Percentiles rank a stretch among this genome's conserved stretches.
Evolutionary conservation across 306 rosid genomes (phyloP).

Genomic region (Echinosophora koreensis): DNA sequence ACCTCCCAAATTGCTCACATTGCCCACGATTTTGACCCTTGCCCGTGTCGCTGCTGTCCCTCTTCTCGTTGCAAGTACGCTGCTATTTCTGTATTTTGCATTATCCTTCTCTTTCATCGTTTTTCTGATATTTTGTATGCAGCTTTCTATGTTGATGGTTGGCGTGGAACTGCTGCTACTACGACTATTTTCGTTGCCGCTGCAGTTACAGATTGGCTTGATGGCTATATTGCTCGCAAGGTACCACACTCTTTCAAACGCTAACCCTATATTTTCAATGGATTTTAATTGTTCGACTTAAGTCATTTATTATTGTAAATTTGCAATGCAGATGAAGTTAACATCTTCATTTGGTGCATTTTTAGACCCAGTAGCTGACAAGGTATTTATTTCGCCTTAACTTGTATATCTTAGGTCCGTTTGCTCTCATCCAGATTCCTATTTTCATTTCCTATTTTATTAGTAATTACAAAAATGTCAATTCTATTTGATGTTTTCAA

Average conservation of each 20-base stretch:
- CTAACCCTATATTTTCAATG: not conserved
- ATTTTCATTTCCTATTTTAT: too few relatives aligned
- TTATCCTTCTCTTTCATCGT: too few relatives aligned
- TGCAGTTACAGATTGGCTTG: slow-evolving; percentile 97
- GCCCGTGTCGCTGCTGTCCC: slow-evolving; percentile 97
- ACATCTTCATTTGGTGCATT: slow-evolving; percentile 97
- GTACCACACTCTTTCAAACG: slow-evolving; percentile 40
- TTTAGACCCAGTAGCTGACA: slow-evolving; percentile 99
- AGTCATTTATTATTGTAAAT: not conserved
- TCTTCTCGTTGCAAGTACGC: slow-evolving; percentile 73
- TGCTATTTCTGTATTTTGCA: too few relatives aligned
- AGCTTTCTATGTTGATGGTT: slow-evolving; percentile 87
- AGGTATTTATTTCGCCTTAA: slow-evolving; percentile 60
- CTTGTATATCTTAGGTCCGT: not conserved
- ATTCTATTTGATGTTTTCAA: too few relatives aligned
- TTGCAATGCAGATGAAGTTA: slow-evolving; percentile 78
- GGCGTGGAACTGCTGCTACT: slow-evolving; percentile 86
- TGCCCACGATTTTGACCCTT: slow-evolving; percentile 90
- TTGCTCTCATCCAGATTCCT: too few relatives aligned
- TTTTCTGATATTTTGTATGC: not conserved
- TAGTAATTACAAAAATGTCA: too few relatives aligned
- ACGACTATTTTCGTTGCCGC: slow-evolving; percentile 85
- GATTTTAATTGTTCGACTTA: not conserved
- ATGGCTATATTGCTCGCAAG: slow-evolving; percentile 98
- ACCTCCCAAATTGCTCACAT: slow-evolving; percentile 76